Evolutionary conservation across 257 asterid genomes (phyloP).

Genomic region (Ballota nigra): DNA sequence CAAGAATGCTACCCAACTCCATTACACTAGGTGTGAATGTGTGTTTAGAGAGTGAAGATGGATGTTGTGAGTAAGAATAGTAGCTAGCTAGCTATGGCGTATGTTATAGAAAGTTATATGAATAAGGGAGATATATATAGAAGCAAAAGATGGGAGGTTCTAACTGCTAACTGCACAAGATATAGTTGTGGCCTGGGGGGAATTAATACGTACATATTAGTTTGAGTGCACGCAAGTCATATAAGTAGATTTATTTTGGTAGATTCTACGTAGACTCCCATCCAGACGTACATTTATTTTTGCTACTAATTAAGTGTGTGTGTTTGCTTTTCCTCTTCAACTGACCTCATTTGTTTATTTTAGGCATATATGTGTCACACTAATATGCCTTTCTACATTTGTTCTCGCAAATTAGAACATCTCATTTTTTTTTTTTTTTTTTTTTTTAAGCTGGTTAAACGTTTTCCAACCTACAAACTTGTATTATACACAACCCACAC

Average conservation of each 20-base stretch:
- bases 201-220: neutral
- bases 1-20: constrained; percentile 61
- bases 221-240: constrained; percentile 29
- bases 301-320: neutral
- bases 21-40: constrained; percentile 20
- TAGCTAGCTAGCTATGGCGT: no score
- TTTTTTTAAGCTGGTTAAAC: no score
- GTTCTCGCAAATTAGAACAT: neutral
- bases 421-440: no score
- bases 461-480: neutral
- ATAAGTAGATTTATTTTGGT: constrained; percentile 19
- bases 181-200: neutral
- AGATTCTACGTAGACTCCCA: neutral
- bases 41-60: neutral
- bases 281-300: neutral
- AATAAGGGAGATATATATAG: neutral
- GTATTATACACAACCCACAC: neutral
- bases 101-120: neutral
- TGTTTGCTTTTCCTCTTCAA: neutral
- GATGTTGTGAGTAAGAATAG: neutral
- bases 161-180: neutral
- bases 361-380: neutral
- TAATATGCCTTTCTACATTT: neutral
- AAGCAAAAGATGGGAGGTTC: neutral
- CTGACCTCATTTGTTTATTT: no score